Conservation (phyloP, 257 asterid species). For the Solanum ossicruentum region DNA sequence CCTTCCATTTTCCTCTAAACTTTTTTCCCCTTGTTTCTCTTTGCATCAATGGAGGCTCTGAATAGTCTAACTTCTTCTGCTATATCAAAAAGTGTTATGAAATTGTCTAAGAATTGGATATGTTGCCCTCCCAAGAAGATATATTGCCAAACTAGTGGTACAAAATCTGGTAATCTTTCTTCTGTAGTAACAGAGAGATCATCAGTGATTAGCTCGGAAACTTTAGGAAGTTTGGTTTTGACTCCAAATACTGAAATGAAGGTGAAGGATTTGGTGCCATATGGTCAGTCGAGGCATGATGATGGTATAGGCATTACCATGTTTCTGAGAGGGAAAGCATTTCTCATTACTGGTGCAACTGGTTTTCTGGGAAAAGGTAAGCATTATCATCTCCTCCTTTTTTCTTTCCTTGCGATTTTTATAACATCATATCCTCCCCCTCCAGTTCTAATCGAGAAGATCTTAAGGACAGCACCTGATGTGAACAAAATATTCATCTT, state of each 20-base stretch:
- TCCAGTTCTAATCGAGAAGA: conserved; percentile 83
- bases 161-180: conserved; percentile 35
- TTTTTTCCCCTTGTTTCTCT: conserved; percentile 3
- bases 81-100: conserved; percentile 6
- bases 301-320: conserved; percentile 62
- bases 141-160: conserved; percentile 34
- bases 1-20: conserved; percentile 10
- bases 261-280: conserved; percentile 28
- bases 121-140: conserved; percentile 8
- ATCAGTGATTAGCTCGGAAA: conserved; percentile 19
- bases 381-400: background rate
- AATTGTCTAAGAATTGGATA: background rate
- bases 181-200: conserved; percentile 52
- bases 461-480: conserved; percentile 77
- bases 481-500: conserved; percentile 56
- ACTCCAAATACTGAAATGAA: conserved; percentile 25
- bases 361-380: conserved; percentile 75
- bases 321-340: conserved; percentile 42
- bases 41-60: conserved; percentile 53
- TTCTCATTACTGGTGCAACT: conserved; percentile 64
- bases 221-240: conserved; percentile 28
- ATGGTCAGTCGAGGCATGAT: conserved; percentile 19
- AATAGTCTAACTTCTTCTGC: conserved; percentile 31
- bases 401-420: background rate
- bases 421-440: background rate